phyloP scores from a whole-genome alignment of 345 rosid species.

The Sisymbrium altissimum region DNA sequence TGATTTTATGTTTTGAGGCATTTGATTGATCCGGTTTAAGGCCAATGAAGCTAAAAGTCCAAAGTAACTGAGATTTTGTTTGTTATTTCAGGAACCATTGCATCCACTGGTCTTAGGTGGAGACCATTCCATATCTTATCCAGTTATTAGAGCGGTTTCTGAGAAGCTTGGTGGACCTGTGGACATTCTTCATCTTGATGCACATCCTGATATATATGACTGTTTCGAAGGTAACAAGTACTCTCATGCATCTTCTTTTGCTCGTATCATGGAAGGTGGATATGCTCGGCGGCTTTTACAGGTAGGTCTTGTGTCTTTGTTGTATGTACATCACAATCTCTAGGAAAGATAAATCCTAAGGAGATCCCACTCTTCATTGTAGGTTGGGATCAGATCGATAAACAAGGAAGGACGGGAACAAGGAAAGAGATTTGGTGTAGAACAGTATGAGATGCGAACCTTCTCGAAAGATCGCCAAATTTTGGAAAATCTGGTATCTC shows the following conservation, averaged over 20 bases:
- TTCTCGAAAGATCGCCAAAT: slow-evolving; percentile 69
- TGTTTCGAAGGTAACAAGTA: slow-evolving; percentile 85
- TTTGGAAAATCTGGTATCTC: slow-evolving; percentile 79
- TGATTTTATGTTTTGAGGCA: too few species aligned
- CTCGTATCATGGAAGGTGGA: slow-evolving; percentile 99
- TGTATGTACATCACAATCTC: slow-evolving; percentile 27
- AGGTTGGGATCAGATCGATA: slow-evolving; percentile 97
- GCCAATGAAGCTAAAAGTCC: neutral
- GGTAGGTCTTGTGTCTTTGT: slow-evolving; percentile 35
- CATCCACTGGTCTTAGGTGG: slow-evolving; percentile 93
- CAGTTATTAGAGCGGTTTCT: slow-evolving; percentile 89
- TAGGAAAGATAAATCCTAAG: neutral
- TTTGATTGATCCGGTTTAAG: too few species aligned
- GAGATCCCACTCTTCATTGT: neutral
- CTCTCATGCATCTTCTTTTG: slow-evolving; percentile 98
- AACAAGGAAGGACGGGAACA: slow-evolving; percentile 85
- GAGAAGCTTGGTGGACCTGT: slow-evolving; percentile 97
- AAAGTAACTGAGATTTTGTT: neutral
- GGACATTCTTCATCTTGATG: slow-evolving; percentile 95
- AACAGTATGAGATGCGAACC: slow-evolving; percentile 93
- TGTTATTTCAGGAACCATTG: slow-evolving; percentile 59
- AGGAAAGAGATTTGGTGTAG: slow-evolving; percentile 89
- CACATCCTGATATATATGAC: slow-evolving; percentile 96
- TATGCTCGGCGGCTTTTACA: slow-evolving; percentile 86
- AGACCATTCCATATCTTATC: slow-evolving; percentile 91